Evolutionary conservation across 805 yeast species (phyloP), one percentile per base, ranked within the genome.

Genomic region (Candida gorgasii): DNA sequence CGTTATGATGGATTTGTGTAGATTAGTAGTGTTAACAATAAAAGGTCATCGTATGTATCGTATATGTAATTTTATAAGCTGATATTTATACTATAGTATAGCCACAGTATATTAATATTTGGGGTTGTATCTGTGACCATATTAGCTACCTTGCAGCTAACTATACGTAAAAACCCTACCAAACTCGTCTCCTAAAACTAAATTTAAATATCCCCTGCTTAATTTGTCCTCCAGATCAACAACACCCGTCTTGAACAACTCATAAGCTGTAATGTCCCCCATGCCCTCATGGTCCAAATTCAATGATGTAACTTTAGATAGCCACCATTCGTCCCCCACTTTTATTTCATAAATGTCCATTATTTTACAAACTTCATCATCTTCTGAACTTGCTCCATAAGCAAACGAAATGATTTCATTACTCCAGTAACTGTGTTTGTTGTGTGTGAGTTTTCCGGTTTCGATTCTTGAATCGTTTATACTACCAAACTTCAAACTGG

Each of bases 101-200:
- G n/a, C n/a, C n/a, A n/a, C n/a, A n/a, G n/a, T n/a, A n/a, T n/a
- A n/a, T n/a, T n/a, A n/a, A n/a, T n/a, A n/a, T n/a, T n/a, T n/a
- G n/a, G n/a, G n/a, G n/a, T n/a, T n/a, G n/a, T n/a, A n/a, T n/a
- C n/a, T n/a, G n/a, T n/a, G n/a, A n/a, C n/a, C n/a, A n/a, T n/a
- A n/a, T n/a, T n/a, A n/a, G n/a, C n/a, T n/a, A n/a, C n/a, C n/a
- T n/a, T n/a, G n/a, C n/a, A n/a, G 9, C 38, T 22, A 22, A 22
- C 8, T 9, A 22, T 22, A 22, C 5, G 16, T 24, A 24, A 7
- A 24, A 3, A 84, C 72, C 36, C 69, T 62, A 0, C 88, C 87
- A 8, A 55, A 52, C 4, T 64, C 50, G 51, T 81, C 85, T 3
- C 86, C 87, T 20, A 79, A 67, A 7, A 78, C 63, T 19, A 82